Base-by-base conservation (phyloP, 106 monocot genomes). In the Acorus calamus region DNA sequence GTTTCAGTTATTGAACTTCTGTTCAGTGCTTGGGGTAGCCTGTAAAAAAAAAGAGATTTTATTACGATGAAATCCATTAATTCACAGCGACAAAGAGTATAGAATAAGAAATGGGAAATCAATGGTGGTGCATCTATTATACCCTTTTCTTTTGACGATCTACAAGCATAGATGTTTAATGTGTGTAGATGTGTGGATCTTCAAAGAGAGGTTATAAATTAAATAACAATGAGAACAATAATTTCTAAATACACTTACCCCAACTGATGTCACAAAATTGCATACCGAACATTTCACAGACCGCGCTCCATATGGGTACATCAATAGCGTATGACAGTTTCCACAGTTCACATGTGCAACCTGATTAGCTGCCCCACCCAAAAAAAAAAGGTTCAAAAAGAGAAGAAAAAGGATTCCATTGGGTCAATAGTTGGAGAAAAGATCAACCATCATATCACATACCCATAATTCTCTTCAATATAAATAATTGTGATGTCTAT, bases 1-100 rank as follows among this genome's bases (percentile, higher is more conserved):
- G 14, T 65, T 64, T 88, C 73, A 89, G 79, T 11, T 77, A 48
- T 66, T 72, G 46, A 73, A 69, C 56, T 89, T 89, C 63, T 89
- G 88, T 42, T 84, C 84, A 50, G 55, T 62, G 69, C 57, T 71
- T 68, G 84, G 70, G 43, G 78, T 68, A 49, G 74, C 79, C 87
- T 87, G 80, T 50, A 47, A 13, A 48, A 13, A 69, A 42, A 11
- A 14, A 47, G 44, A 28, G 3, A 11, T 5, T 9, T 4, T 41
- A 59, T 46, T 46, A 54, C 42, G 13, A 47, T 10, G 9, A 11
- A 3, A 49, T 28, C 28, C 28, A 28, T 28, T 28, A 28, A 1
- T 28, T 28, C 28, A 28, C 28, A 28, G 28, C 28, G 28, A 28
- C 1, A 28, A 28, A 28, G 28, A 28, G 28, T 28, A 28, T 28